These are phyloP conservation scores for Stephania cephalantha DNA, from an alignment of 164 flowering plant genomes.

Conservation along the genomic window DNA sequence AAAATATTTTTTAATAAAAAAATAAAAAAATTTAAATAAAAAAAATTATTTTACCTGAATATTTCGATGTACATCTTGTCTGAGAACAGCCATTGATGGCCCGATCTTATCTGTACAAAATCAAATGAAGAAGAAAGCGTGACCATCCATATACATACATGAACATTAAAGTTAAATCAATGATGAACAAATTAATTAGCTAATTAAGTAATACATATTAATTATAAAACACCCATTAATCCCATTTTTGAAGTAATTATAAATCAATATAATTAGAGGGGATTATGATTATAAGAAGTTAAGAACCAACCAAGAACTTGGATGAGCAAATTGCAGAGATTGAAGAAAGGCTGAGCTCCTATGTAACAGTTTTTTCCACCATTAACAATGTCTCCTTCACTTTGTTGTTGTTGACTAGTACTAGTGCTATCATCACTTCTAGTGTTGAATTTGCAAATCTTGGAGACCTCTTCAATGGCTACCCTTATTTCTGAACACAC, in stretches of 20 bases:
- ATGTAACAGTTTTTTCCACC: slow-evolving; percentile 12
- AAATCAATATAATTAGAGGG: not conserved
- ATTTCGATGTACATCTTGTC: slow-evolving; percentile 73
- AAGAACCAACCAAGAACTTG: slow-evolving; percentile 63
- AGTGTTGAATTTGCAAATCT: slow-evolving; percentile 24
- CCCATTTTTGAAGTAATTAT: no score
- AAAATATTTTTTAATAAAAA: no score
- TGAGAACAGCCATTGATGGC: slow-evolving; percentile 80
- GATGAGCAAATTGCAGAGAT: slow-evolving; percentile 52
- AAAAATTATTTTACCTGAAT: slow-evolving; percentile 41
- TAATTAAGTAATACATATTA: no score
- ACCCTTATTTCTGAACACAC: slow-evolving; percentile 37
- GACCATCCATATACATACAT: not conserved
- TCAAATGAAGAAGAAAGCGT: not conserved
- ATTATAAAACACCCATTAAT: no score
- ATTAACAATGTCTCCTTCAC: no score
- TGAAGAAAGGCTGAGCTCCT: slow-evolving; percentile 52
- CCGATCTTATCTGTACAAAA: slow-evolving; percentile 81
- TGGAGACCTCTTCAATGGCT: slow-evolving; percentile 59
- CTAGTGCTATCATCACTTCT: not conserved
- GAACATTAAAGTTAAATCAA: no score
- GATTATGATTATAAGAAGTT: not conserved
- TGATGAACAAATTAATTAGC: no score
- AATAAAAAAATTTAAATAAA: not conserved
- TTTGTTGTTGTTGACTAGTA: slow-evolving; percentile 9